Evolutionary conservation across 1,284 basidiomycete genomes (phyloP).

Genomic region (Malassezia nana): DNA sequence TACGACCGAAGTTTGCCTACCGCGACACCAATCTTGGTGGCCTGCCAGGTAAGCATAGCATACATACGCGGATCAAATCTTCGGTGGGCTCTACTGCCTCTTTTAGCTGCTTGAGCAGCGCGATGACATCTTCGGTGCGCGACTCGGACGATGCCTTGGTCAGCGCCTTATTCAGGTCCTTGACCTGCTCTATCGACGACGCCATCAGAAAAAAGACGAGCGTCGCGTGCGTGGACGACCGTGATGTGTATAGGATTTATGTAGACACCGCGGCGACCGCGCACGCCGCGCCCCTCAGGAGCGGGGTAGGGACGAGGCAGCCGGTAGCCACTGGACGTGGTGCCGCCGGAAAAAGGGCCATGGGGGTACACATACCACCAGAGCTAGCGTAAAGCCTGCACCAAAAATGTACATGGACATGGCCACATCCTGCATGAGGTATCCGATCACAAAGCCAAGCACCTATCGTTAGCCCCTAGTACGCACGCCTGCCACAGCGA

Average conservation of each 20-base stretch:
- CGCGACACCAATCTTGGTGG: conserved; percentile 65
- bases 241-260: conserved; percentile 9
- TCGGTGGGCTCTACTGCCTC: conserved; percentile 71
- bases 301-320: neutral
- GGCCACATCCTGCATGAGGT: conserved; percentile 4
- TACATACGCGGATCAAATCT: conserved; percentile 62
- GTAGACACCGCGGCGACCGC: neutral
- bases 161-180: conserved; percentile 31
- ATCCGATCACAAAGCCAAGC: conserved; percentile 7
- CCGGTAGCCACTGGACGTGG: conserved; percentile 5
- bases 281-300: neutral
- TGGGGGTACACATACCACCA: conserved; percentile 13
- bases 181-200: conserved; percentile 24
- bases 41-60: conserved; percentile 20
- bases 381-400: neutral
- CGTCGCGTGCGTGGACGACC: neutral
- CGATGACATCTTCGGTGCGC: conserved; percentile 59
- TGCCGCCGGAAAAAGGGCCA: conserved; percentile 16
- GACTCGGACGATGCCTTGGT: conserved; percentile 23
- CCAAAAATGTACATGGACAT: conserved; percentile 1
- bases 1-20: conserved; percentile 80
- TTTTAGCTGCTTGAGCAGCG: conserved; percentile 65
- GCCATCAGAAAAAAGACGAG: neutral
- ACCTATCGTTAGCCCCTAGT: neutral
- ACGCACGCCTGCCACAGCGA: conserved; percentile 10